phyloP scores from a whole-genome alignment of 108 stramenopile species.

The Aureococcus anophagefferens region DNA sequence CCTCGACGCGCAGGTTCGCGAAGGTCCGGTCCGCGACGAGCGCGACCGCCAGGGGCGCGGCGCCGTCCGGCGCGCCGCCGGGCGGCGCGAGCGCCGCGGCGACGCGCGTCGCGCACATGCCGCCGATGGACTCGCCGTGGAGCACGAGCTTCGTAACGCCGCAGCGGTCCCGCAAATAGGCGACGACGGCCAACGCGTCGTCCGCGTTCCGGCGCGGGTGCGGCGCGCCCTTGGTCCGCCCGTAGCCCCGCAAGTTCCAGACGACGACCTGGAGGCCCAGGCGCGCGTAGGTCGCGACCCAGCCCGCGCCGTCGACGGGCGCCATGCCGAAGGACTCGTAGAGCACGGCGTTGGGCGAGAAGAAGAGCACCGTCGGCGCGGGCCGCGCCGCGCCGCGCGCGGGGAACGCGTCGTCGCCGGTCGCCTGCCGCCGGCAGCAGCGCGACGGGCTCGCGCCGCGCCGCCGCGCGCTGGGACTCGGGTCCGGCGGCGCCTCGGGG shows the following conservation, averaged over 20 bases:
- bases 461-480: too few species aligned
- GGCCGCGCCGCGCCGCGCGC: too few species aligned
- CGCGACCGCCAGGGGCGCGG: background rate
- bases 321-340: background rate
- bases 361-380: background rate
- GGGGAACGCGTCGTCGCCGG: too few species aligned
- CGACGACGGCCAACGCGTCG: background rate
- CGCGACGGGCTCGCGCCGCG: too few species aligned
- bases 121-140: slow-evolving; percentile 7
- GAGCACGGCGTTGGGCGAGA: background rate
- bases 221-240: background rate
- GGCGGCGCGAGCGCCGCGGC: background rate
- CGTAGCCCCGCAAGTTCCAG: slow-evolving; percentile 1
- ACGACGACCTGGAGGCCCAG: slow-evolving; percentile 1
- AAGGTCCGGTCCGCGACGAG: background rate
- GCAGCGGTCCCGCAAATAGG: background rate
- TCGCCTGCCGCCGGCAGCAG: too few species aligned
- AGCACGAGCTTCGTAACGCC: background rate
- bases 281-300: background rate
- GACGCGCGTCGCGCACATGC: background rate
- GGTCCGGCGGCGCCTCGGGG: too few species aligned
- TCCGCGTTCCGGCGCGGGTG: background rate
- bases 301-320: background rate
- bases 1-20: background rate
- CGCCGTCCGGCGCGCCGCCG: too few species aligned